phyloP scores from a whole-genome alignment of 1,284 basidiomycete species.

The Irpex sp. region DNA sequence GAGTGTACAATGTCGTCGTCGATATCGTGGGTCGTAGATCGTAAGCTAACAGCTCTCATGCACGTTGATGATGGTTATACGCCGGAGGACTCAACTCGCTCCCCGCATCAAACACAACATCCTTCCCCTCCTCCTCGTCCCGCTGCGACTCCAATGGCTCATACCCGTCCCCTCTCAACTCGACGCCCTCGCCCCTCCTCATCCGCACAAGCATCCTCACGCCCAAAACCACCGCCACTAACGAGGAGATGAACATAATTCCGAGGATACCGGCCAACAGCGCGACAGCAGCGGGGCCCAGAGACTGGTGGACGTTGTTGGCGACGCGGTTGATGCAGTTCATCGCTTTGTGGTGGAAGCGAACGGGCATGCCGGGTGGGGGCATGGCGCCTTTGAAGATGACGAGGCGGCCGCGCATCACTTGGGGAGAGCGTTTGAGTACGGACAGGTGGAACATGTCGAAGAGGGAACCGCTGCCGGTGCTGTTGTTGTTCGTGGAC shows the following conservation, averaged over 20 bases:
- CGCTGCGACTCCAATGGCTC: constrained; percentile 3
- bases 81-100: neutral
- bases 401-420: neutral
- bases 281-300: constrained; percentile 12
- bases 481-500: neutral
- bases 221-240: constrained; percentile 6
- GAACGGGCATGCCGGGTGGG: constrained; percentile 1
- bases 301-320: neutral
- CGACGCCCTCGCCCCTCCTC: neutral
- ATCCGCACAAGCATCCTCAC: constrained; percentile 4
- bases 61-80: constrained; percentile 1
- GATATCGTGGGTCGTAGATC: neutral
- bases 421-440: neutral
- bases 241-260: constrained; percentile 1
- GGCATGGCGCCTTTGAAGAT: neutral
- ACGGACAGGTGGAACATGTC: neutral
- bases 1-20: neutral
- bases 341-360: constrained; percentile 5
- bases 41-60: neutral
- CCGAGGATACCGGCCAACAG: constrained; percentile 11
- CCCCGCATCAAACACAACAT: constrained; percentile 6
- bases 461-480: neutral
- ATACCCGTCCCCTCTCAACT: constrained; percentile 6
- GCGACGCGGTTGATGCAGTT: constrained; percentile 8
- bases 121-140: constrained; percentile 1